phyloP scores from a whole-genome alignment of 352 stramenopile species.

The Globisporangium cystogenes region DNA sequence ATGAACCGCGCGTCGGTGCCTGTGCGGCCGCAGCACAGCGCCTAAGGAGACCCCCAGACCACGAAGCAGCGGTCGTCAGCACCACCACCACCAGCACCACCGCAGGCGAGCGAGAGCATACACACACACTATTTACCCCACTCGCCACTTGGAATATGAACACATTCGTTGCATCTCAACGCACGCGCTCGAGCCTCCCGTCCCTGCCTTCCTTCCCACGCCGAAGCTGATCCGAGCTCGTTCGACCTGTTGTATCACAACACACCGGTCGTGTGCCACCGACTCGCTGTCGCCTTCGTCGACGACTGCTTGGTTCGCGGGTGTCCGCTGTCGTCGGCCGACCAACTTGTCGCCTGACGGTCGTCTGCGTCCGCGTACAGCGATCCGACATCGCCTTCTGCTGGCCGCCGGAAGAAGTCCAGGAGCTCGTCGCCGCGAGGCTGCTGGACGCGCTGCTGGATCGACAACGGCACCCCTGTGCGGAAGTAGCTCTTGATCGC shows the following conservation, averaged over 20 bases:
- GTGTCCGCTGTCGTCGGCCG: neutral
- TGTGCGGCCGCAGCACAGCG: conserved; percentile 15
- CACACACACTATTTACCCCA: too few relatives aligned
- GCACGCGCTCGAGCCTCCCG: too few relatives aligned
- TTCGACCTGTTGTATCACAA: neutral
- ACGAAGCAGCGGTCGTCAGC: too few relatives aligned
- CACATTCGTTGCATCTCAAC: too few relatives aligned
- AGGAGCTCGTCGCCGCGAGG: neutral
- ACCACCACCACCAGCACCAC: neutral
- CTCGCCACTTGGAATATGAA: too few relatives aligned
- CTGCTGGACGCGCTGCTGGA: conserved; percentile 6
- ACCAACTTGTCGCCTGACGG: neutral
- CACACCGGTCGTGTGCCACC: neutral
- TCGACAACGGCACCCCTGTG: conserved; percentile 6
- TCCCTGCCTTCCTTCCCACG: too few relatives aligned
- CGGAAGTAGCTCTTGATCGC: neutral
- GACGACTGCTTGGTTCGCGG: neutral
- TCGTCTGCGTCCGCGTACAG: neutral
- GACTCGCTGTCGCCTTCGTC: neutral
- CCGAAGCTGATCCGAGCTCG: too few relatives aligned
- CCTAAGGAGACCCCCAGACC: neutral
- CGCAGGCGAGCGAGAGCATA: neutral
- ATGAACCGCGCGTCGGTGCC: conserved; percentile 52
- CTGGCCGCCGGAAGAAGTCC: neutral
- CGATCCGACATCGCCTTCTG: neutral